Percentiles rank a stretch among this genome's conserved stretches.
phyloP scores from a whole-genome alignment of 495 filamentous ascomycete species.

The Aspergillus sclerotioniger region DNA sequence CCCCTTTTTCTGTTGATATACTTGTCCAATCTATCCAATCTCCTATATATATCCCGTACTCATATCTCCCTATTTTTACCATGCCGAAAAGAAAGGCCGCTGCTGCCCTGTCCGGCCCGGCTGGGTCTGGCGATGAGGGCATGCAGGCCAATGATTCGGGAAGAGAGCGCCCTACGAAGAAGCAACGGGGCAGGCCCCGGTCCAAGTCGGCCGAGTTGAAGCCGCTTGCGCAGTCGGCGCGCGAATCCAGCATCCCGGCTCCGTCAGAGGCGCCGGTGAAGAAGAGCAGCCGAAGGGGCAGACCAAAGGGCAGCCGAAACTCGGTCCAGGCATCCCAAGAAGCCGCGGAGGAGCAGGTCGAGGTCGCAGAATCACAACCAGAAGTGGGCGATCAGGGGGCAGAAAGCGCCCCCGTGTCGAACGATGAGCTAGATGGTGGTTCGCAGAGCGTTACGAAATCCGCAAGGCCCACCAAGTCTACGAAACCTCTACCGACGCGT shows the following conservation, averaged over 20 bases:
- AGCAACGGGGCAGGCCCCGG: conserved; percentile 39
- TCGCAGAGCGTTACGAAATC: conserved; percentile 20
- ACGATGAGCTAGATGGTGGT: conserved; percentile 19
- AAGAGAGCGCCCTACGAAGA: conserved; percentile 41
- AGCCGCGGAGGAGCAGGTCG: conserved; percentile 15
- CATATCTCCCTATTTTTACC: conserved; percentile 1
- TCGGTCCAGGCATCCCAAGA: conserved; percentile 26
- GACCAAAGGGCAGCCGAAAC: conserved; percentile 38
- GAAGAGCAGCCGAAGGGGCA: conserved; percentile 32
- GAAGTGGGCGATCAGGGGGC: conserved; percentile 27
- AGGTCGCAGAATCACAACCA: conserved; percentile 21
- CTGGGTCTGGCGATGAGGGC: conserved; percentile 70
- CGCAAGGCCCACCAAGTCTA: conserved; percentile 24
- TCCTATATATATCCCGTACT: too few relatives aligned
- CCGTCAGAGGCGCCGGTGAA: conserved; percentile 27
- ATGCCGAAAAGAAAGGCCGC: conserved; percentile 58
- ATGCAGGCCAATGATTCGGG: conserved; percentile 31
- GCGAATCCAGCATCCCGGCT: conserved; percentile 12
- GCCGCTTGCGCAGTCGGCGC: conserved; percentile 16
- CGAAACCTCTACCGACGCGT: conserved; percentile 30
- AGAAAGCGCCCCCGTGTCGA: conserved; percentile 5
- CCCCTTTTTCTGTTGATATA: too few relatives aligned
- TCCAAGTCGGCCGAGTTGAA: conserved; percentile 27
- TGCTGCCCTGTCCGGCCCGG: conserved; percentile 57
- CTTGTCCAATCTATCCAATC: too few relatives aligned